A percentile compares a stretch with the other conserved stretches of the same genome.
Evolutionary conservation across 768 basidiomycete species (phyloP).

Genomic region (Calvatia gigantea): DNA sequence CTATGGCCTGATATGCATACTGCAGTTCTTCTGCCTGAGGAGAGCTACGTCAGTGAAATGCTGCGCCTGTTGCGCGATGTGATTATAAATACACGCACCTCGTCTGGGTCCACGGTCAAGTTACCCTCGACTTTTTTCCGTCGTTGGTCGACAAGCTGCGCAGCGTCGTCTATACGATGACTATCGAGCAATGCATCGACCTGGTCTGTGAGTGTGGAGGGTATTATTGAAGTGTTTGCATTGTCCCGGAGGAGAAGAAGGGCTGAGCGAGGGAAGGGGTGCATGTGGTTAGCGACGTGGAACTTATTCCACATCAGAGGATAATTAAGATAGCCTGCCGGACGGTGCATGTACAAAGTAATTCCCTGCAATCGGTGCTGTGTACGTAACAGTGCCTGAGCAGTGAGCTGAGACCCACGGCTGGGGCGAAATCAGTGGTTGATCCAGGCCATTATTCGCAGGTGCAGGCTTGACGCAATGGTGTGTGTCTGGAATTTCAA

Average conservation of each 20-base stretch:
- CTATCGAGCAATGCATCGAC: slow-evolving; percentile 64
- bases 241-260: slow-evolving; percentile 61
- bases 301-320: too few relatives aligned
- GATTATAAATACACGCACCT: slow-evolving; percentile 33
- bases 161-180: slow-evolving; percentile 63
- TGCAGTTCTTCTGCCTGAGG: slow-evolving; percentile 62
- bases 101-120: slow-evolving; percentile 49
- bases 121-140: slow-evolving; percentile 53
- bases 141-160: slow-evolving; percentile 56
- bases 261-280: slow-evolving; percentile 59
- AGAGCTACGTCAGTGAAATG: background rate
- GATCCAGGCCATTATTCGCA: too few relatives aligned
- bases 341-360: too few relatives aligned
- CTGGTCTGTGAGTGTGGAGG: slow-evolving; percentile 70
- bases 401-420: too few relatives aligned
- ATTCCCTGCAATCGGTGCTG: too few relatives aligned
- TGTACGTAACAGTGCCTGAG: too few relatives aligned
- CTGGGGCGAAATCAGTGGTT: too few relatives aligned
- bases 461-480: too few relatives aligned
- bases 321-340: too few relatives aligned
- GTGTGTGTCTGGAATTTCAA: too few relatives aligned
- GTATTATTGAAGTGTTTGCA: slow-evolving; percentile 63
- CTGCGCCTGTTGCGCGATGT: background rate
- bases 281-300: background rate
- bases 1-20: slow-evolving; percentile 80